Percentiles rank a stretch among this genome's conserved stretches.
Evolutionary conservation across 202 grass and related monocot species (phyloP).

Genomic region (Carex arenaria): DNA sequence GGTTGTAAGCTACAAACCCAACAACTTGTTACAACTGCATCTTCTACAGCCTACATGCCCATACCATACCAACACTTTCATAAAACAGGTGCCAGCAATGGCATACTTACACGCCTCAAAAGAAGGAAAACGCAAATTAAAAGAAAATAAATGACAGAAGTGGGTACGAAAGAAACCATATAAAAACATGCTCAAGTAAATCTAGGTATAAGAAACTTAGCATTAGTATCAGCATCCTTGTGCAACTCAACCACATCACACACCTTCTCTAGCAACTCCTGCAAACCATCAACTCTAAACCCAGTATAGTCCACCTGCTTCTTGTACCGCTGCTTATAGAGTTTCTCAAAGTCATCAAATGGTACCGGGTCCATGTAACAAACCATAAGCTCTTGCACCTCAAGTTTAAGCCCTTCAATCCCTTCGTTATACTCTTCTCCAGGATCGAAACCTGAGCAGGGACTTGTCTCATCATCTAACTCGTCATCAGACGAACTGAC

Average conservation of each 20-base stretch:
- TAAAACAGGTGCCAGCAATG: conserved; percentile 23
- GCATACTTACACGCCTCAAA: not conserved
- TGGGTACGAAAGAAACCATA: not conserved
- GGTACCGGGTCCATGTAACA: conserved; percentile 73
- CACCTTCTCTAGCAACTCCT: conserved; percentile 69
- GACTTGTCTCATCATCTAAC: conserved; percentile 70
- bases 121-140: not conserved
- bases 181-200: conserved; percentile 15
- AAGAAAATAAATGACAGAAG: conserved; percentile 12
- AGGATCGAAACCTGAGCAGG: conserved; percentile 33
- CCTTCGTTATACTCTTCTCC: conserved; percentile 40
- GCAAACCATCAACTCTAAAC: conserved; percentile 56
- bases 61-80: conserved; percentile 7
- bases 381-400: conserved; percentile 84
- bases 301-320: conserved; percentile 55
- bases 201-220: conserved; percentile 50
- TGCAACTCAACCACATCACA: conserved; percentile 58
- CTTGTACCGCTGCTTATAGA: conserved; percentile 88
- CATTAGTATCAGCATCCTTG: conserved; percentile 42
- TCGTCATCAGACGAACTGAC: conserved; percentile 45
- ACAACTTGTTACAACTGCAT: not conserved
- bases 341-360: conserved; percentile 38
- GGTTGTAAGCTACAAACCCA: not conserved
- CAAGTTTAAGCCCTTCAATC: conserved; percentile 52
- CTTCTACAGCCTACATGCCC: not conserved